Conservation (phyloP, 2,329 filamentous ascomycete species). For the Fusarium hostae region DNA sequence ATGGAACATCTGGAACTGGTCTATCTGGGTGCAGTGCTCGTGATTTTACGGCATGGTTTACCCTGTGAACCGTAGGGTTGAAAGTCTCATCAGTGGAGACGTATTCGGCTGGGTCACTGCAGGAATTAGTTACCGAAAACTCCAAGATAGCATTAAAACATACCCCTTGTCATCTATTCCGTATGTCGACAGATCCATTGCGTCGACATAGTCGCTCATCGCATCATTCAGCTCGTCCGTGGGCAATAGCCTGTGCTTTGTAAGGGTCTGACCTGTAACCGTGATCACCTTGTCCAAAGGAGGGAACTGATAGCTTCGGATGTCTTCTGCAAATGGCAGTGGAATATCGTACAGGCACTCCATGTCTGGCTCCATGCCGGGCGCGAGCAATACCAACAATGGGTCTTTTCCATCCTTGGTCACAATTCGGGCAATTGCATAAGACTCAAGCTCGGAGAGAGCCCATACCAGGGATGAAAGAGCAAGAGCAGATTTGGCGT, state of each 20-base stretch:
- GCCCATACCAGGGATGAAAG: constrained; percentile 91
- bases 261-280: constrained; percentile 82
- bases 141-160: constrained; percentile 33
- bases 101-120: constrained; percentile 69
- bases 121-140: constrained; percentile 23
- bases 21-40: constrained; percentile 80
- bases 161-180: constrained; percentile 80
- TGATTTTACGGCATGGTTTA: constrained; percentile 85
- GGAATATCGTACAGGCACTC: constrained; percentile 92
- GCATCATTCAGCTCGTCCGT: constrained; percentile 76
- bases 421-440: constrained; percentile 87
- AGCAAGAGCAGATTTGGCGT: constrained; percentile 84
- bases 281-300: constrained; percentile 89
- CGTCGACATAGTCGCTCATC: constrained; percentile 93
- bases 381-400: constrained; percentile 79
- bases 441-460: constrained; percentile 84
- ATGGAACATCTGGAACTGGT: constrained; percentile 69
- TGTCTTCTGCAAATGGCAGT: constrained; percentile 91
- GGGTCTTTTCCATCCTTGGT: constrained; percentile 85
- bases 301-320: constrained; percentile 90
- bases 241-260: constrained; percentile 85
- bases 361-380: constrained; percentile 79
- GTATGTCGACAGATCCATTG: constrained; percentile 84
- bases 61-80: constrained; percentile 86
- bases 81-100: constrained; percentile 83